A percentile compares a stretch with the other conserved stretches of the same genome.
phyloP scores from a whole-genome alignment of 2,329 filamentous ascomycete species.

The Hymenoscyphus fraxineus region DNA sequence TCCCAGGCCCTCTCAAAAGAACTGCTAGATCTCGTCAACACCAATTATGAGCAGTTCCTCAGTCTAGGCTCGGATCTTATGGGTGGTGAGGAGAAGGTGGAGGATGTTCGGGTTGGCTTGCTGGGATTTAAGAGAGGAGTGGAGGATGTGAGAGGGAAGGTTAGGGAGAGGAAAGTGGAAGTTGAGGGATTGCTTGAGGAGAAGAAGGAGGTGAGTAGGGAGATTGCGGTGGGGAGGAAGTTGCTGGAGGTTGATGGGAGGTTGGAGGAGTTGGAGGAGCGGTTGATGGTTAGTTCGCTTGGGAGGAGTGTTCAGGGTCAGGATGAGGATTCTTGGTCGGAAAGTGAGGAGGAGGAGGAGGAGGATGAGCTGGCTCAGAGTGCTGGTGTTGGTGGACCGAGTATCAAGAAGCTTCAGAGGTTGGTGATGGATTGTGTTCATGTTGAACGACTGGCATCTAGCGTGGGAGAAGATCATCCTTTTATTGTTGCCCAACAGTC shows the following conservation, averaged over 20 bases:
- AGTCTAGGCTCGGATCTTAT: conserved; percentile 75
- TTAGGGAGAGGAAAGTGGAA: conserved; percentile 61
- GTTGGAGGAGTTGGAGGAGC: conserved; percentile 59
- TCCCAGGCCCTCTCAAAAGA: conserved; percentile 78
- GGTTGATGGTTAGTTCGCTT: conserved; percentile 50
- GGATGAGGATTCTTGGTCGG: conserved; percentile 32
- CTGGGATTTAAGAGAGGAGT: conserved; percentile 82
- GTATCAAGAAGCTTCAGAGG: conserved; percentile 42
- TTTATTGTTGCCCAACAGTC: conserved; percentile 56
- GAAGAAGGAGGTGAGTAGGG: conserved; percentile 57
- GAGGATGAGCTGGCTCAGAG: conserved; percentile 28
- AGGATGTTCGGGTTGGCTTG: conserved; percentile 82
- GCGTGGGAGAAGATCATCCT: conserved; percentile 55
- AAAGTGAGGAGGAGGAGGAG: conserved; percentile 41
- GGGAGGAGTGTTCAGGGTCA: conserved; percentile 28
- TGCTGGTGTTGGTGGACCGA: conserved; percentile 33
- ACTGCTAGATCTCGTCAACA: conserved; percentile 89
- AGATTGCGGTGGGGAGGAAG: conserved; percentile 58
- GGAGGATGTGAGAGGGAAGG: conserved; percentile 64
- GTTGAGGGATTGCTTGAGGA: conserved; percentile 61
- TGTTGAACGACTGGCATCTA: conserved; percentile 47
- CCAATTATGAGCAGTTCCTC: conserved; percentile 90
- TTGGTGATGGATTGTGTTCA: conserved; percentile 57
- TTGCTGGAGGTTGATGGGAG: conserved; percentile 66
- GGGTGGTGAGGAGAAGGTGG: conserved; percentile 87